These are phyloP conservation scores for Saccharomyces hybrid DNA, from an alignment of 1,139 yeast species.

Conservation along the genomic window DNA sequence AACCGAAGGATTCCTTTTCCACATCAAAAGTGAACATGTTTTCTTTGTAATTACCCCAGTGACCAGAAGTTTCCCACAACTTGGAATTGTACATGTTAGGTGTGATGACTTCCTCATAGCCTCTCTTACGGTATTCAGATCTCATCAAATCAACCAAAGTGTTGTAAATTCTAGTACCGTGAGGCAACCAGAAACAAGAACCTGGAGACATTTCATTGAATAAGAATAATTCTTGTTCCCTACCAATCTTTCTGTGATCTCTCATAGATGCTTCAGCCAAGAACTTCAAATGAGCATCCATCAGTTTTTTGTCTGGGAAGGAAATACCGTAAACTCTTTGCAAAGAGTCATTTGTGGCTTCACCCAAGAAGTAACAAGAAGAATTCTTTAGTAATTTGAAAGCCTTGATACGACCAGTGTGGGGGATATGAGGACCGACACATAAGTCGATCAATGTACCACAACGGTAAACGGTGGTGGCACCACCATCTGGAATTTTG, in stretches of 20 bases:
- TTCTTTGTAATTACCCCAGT: slow-evolving; percentile 95
- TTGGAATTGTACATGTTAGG: slow-evolving; percentile 96
- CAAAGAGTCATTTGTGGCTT: slow-evolving; percentile 82
- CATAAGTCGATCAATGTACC: slow-evolving; percentile 97
- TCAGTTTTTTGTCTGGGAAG: slow-evolving; percentile 95
- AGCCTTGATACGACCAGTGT: slow-evolving; percentile 94
- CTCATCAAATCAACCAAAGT: slow-evolving; percentile 71
- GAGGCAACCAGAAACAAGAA: slow-evolving; percentile 95
- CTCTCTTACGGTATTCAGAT: slow-evolving; percentile 79
- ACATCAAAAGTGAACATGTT: slow-evolving; percentile 96
- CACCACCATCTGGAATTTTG: slow-evolving; percentile 92
- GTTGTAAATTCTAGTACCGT: slow-evolving; percentile 93
- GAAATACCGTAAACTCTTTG: slow-evolving; percentile 98
- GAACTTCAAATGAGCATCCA: slow-evolving; percentile 94
- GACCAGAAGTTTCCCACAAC: slow-evolving; percentile 97
- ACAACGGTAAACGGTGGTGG: slow-evolving; percentile 95
- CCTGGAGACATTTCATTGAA: slow-evolving; percentile 98
- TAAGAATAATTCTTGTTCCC: slow-evolving; percentile 89
- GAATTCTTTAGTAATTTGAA: slow-evolving; percentile 93
- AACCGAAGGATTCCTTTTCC: slow-evolving; percentile 80
- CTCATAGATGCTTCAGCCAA: slow-evolving; percentile 95
- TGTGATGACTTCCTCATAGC: slow-evolving; percentile 94
- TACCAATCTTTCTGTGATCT: slow-evolving; percentile 96
- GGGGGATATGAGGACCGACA: slow-evolving; percentile 97
- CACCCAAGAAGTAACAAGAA: slow-evolving; percentile 94